A percentile compares a stretch with the other conserved stretches of the same genome.
Conservation (phyloP, 768 basidiomycete species). For the Krasilnikovozyma curviuscula region DNA sequence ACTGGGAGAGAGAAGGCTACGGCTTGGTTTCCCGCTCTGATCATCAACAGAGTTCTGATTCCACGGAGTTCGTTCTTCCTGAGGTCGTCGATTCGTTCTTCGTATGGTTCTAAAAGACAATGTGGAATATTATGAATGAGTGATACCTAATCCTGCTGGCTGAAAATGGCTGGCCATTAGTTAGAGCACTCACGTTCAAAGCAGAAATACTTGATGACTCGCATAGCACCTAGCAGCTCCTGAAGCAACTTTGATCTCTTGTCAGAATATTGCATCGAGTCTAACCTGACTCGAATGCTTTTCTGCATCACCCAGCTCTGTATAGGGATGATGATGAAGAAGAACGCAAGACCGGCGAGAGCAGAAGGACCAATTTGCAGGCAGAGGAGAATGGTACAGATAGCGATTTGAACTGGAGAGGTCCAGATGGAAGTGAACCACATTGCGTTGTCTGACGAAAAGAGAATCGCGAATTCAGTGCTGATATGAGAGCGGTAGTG, state of each 20-base stretch:
- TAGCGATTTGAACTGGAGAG: conserved; percentile 33
- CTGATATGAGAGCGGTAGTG: too few species aligned
- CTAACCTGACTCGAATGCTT: neutral
- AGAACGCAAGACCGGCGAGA: conserved; percentile 20
- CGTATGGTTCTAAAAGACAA: conserved; percentile 36
- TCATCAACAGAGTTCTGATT: conserved; percentile 45
- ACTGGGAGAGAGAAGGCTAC: conserved; percentile 53
- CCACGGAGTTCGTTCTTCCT: conserved; percentile 28
- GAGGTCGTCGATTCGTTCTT: conserved; percentile 49
- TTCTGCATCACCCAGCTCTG: conserved; percentile 56
- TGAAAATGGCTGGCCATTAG: neutral
- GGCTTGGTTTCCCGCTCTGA: conserved; percentile 48
- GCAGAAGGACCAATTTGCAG: conserved; percentile 41
- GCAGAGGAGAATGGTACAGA: conserved; percentile 57
- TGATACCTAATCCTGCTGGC: too few species aligned
- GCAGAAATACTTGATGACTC: conserved; percentile 69
- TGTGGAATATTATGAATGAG: neutral
- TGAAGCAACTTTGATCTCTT: conserved; percentile 73
- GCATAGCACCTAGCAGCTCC: conserved; percentile 74
- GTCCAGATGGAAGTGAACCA: conserved; percentile 33
- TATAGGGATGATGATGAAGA: conserved; percentile 35
- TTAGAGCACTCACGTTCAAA: neutral
- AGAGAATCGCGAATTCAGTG: neutral
- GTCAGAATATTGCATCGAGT: conserved; percentile 34
- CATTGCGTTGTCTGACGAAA: conserved; percentile 41